A percentile compares a stretch with the other conserved stretches of the same genome.
Evolutionary conservation across 169 alveolate genomes (phyloP).

Genomic region (Eimeria tenella): DNA sequence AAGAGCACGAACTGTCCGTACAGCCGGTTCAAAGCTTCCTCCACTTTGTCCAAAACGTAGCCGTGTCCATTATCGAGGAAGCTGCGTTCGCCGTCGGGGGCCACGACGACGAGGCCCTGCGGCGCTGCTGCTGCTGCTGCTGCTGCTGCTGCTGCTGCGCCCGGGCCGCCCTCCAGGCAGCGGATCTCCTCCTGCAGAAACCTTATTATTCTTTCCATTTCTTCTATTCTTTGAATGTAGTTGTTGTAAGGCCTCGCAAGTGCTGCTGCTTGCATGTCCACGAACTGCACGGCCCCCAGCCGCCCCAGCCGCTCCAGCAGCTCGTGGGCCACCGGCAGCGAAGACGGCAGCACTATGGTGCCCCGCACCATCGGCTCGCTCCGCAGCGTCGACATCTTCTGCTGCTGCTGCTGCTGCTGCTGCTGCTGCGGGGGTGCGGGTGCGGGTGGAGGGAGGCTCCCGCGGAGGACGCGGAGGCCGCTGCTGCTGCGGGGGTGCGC

Average conservation of each 20-base stretch:
- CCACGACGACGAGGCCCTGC: constrained; percentile 79
- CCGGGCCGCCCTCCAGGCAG: constrained; percentile 47
- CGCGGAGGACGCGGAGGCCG: too few species aligned
- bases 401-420: not conserved
- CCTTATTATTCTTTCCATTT: constrained; percentile 89
- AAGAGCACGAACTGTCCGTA: constrained; percentile 93
- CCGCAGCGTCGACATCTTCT: constrained; percentile 70
- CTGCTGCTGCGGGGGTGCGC: too few species aligned
- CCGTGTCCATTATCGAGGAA: constrained; percentile 84
- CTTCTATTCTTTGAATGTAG: constrained; percentile 94
- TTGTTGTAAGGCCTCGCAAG: constrained; percentile 93
- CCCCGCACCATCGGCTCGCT: constrained; percentile 94
- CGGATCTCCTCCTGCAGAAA: constrained; percentile 74
- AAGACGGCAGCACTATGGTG: constrained; percentile 94
- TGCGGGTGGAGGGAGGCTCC: too few species aligned
- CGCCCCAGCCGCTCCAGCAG: constrained; percentile 90
- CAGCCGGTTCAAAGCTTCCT: constrained; percentile 86
- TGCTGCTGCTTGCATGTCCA: constrained; percentile 88
- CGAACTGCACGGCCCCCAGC: constrained; percentile 90
- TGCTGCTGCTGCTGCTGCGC: constrained; percentile 41
- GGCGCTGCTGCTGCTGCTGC: not conserved
- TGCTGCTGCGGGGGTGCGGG: too few species aligned
- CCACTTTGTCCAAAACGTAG: constrained; percentile 85
- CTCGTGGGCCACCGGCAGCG: constrained; percentile 89
- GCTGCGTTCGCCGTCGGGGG: constrained; percentile 79